Evolutionary conservation across 805 yeast species (phyloP).

Genomic region (Candida dajiaensis): DNA sequence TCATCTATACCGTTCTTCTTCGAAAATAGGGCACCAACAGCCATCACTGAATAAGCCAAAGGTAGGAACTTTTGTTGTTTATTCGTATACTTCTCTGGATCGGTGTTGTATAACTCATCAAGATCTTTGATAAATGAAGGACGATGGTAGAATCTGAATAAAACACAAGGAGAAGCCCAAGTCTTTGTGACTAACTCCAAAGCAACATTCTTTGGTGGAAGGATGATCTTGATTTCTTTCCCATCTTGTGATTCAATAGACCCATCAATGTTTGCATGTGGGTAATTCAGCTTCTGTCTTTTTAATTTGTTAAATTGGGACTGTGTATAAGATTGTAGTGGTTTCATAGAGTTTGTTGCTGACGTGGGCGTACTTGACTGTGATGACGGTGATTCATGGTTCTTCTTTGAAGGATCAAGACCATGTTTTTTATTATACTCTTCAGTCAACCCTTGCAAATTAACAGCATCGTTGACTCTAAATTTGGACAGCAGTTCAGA

Average conservation of each 20-base stretch:
- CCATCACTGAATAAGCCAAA: conserved; percentile 77
- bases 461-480: not conserved
- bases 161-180: conserved; percentile 82
- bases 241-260: conserved; percentile 31
- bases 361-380: not conserved
- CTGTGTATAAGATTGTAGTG: not conserved
- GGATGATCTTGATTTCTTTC: conserved; percentile 51
- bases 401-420: not conserved
- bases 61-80: conserved; percentile 74
- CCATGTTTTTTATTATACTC: conserved; percentile 10
- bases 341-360: not conserved
- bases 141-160: conserved; percentile 80
- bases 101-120: conserved; percentile 69
- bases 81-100: conserved; percentile 63
- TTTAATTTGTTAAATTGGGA: conserved; percentile 3
- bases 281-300: conserved; percentile 13
- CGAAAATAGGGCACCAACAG: conserved; percentile 77
- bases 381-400: not conserved
- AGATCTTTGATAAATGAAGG: conserved; percentile 73
- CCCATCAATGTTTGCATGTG: conserved; percentile 31
- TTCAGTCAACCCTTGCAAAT: conserved; percentile 6
- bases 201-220: conserved; percentile 75
- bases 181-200: conserved; percentile 64
- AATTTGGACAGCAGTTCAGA: conserved; percentile 10
- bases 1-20: conserved; percentile 34